Evolutionary conservation across 2,329 filamentous ascomycete genomes (phyloP), one percentile per base, ranked within the genome.

Genomic region (Fusarium hostae): DNA sequence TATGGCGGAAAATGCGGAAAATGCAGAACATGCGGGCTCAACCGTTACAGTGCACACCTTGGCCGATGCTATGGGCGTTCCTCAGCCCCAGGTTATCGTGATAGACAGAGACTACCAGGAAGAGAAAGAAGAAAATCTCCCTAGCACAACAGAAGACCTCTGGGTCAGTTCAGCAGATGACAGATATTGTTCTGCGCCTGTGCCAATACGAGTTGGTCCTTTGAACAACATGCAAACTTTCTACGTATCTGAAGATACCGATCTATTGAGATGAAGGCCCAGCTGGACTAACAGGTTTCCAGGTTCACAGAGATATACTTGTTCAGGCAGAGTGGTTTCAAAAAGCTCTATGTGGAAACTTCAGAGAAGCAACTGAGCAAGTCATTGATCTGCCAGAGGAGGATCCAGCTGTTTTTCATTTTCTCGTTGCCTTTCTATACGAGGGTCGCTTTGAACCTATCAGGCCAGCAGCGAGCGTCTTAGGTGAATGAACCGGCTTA

Each of bases 161-260:
- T 86, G 84, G 84, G 74, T 86, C 48, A 83, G 83, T 58, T 86
- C 83, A n/a, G 80, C 80, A 24, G 84, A 86, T 72, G 85, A 84
- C 56, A 82, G 85, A 47, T 86, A 84, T 76, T 84, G 79, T 43
- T 84, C 83, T 18, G 76, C 80, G 11, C 81, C 85, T 39, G 81
- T 87, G 37, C 83, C 84, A 5, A 71, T 87, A 24, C 80, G 80
- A 34, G 84, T 86, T 24, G 85, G 85, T 16, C 72, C 72, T 59
- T 64, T 75, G 24, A 81, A 82, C 26, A 70, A 83, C 60, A 79
- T 80, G 43, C 81, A 86, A 73, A 83, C 82, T 9, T 87, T 87
- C 67, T 72, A 76, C 58, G 76, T 78, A 70, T 9, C 71, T 62
- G 28, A 34, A 41, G 39, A 20, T 34, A 15, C 22, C n/a, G 16